Percentiles rank a stretch among this genome's conserved stretches.
These are phyloP conservation scores for Cutaneotrichosporon spelunceum DNA, from an alignment of 1,284 basidiomycete genomes.

Conservation along the genomic window DNA sequence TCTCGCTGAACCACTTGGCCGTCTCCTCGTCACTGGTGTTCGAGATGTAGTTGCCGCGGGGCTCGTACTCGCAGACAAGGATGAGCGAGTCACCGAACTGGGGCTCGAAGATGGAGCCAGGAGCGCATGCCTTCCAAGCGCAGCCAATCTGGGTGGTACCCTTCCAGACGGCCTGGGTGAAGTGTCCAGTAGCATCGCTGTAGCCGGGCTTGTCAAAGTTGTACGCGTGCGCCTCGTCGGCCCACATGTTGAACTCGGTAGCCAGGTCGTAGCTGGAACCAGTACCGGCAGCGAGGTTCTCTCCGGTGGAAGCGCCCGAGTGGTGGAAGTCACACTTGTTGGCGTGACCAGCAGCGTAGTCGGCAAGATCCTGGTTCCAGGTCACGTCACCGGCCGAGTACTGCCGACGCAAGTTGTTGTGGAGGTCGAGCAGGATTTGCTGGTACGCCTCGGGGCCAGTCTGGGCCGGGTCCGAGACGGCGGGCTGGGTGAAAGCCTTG, in stretches of 20 bases:
- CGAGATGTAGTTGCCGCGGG: conserved; percentile 25
- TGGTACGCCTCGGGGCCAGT: conserved; percentile 12
- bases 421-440: conserved; percentile 29
- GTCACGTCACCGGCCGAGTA: conserved; percentile 21
- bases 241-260: conserved; percentile 36
- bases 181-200: conserved; percentile 33
- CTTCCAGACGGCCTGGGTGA: conserved; percentile 49
- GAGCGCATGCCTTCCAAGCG: conserved; percentile 29
- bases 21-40: not conserved
- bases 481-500: conserved; percentile 4
- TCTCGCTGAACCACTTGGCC: conserved; percentile 7
- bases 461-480: conserved; percentile 13
- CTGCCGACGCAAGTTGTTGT: conserved; percentile 40
- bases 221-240: conserved; percentile 28
- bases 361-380: conserved; percentile 20
- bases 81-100: conserved; percentile 15
- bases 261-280: conserved; percentile 29
- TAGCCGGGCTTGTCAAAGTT: conserved; percentile 27
- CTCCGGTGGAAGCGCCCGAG: conserved; percentile 1
- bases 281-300: conserved; percentile 31
- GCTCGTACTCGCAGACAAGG: conserved; percentile 33
- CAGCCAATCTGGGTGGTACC: conserved; percentile 42
- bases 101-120: conserved; percentile 29
- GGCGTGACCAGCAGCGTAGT: conserved; percentile 10
- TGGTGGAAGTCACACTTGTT: conserved; percentile 10